A percentile compares a stretch with the other conserved stretches of the same genome.
phyloP scores from a whole-genome alignment of 176 grass and related monocot genomes.

The Oryza meridionalis region DNA sequence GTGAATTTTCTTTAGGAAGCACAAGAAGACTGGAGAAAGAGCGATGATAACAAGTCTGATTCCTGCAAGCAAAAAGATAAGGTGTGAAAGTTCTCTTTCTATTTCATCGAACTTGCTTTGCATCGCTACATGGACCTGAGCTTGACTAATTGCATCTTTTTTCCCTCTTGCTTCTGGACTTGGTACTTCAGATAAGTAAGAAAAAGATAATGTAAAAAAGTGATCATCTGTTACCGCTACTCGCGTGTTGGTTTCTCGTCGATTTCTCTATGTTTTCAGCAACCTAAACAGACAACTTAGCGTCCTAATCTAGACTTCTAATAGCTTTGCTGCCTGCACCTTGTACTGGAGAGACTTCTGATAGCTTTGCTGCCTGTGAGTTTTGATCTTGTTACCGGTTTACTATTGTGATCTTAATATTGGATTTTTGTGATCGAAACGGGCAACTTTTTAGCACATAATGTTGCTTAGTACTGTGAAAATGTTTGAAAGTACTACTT shows the following conservation, averaged over 20 bases:
- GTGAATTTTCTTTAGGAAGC: background rate
- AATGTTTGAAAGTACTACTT: background rate
- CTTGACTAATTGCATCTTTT: no score
- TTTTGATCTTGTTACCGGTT: no score
- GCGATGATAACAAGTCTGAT: background rate
- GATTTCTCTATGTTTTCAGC: no score
- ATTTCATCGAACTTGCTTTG: background rate
- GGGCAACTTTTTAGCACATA: background rate
- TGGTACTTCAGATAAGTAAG: background rate
- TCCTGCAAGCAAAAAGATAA: slow-evolving; percentile 1
- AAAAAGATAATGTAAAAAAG: background rate
- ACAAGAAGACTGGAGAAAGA: background rate
- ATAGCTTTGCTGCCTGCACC: no score
- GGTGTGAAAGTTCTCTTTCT: background rate
- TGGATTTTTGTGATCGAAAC: no score
- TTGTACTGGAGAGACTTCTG: no score
- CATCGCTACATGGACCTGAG: background rate
- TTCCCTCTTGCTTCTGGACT: background rate
- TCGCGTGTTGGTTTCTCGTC: no score
- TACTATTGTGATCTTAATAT: no score
- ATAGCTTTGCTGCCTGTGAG: no score
- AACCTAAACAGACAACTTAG: no score
- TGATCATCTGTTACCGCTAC: background rate
- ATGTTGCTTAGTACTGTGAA: background rate
- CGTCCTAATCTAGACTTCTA: no score